These are phyloP conservation scores for Pichia californica DNA, from an alignment of 805 yeast species.

Conservation along the genomic window DNA sequence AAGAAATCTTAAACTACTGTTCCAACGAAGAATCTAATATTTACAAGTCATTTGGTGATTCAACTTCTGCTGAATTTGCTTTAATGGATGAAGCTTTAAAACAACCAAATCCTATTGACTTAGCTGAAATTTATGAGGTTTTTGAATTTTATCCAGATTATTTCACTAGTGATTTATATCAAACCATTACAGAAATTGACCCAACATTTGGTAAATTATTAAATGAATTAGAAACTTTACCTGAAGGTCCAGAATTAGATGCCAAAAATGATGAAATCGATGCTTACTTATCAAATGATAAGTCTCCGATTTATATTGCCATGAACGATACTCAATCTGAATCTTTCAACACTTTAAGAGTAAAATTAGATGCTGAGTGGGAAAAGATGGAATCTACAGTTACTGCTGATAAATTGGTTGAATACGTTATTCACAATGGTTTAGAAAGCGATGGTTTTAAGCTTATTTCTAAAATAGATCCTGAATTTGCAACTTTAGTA, in stretches of 20 bases:
- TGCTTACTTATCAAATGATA: constrained; percentile 12
- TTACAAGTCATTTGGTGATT: constrained; percentile 20
- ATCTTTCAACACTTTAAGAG: constrained; percentile 13
- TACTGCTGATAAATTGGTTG: constrained; percentile 20
- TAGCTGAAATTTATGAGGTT: constrained; percentile 22
- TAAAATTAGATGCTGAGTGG: constrained; percentile 17
- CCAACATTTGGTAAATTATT: constrained; percentile 19
- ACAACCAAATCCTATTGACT: constrained; percentile 23
- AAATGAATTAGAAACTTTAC: constrained; percentile 19
- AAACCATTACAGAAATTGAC: constrained; percentile 17
- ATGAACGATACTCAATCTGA: constrained; percentile 18
- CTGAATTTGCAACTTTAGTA: constrained; percentile 16
- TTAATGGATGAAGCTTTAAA: constrained; percentile 19
- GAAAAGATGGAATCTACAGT: constrained; percentile 16
- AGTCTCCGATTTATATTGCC: constrained; percentile 19
- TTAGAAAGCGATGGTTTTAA: constrained; percentile 21
- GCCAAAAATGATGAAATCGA: constrained; percentile 17
- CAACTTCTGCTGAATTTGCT: constrained; percentile 14
- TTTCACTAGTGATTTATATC: constrained; percentile 15
- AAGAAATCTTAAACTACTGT: constrained; percentile 16
- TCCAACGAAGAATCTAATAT: constrained; percentile 18
- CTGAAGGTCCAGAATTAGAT: constrained; percentile 20
- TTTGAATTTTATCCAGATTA: constrained; percentile 22
- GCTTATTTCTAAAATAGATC: constrained; percentile 19
- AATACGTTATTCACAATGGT: constrained; percentile 19